phyloP scores from a whole-genome alignment of 768 basidiomycete genomes.

The Suillus bovinus region DNA sequence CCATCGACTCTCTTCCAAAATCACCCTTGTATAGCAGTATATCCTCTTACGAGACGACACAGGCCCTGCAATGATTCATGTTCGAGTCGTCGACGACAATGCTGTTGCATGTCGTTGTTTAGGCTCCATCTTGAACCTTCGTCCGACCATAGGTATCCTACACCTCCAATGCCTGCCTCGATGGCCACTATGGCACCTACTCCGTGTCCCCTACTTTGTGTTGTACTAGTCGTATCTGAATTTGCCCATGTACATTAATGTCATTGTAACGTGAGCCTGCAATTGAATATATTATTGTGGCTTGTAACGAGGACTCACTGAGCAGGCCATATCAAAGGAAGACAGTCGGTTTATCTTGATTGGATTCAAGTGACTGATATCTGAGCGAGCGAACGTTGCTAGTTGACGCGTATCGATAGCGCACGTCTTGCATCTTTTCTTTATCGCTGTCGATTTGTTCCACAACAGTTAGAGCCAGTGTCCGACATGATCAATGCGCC shows the following conservation, averaged over 20 bases:
- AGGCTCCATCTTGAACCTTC: constrained; percentile 76
- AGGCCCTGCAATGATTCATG: constrained; percentile 22
- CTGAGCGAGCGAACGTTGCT: background rate
- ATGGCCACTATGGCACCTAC: constrained; percentile 32
- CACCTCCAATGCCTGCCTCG: constrained; percentile 31
- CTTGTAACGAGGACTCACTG: background rate
- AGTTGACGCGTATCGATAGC: background rate
- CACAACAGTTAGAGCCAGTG: background rate
- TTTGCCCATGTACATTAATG: too few relatives aligned
- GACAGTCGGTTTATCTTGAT: background rate
- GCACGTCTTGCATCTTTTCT: background rate
- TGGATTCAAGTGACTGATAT: background rate
- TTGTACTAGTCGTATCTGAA: constrained; percentile 78
- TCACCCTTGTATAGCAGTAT: constrained; percentile 24
- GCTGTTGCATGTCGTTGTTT: constrained; percentile 39
- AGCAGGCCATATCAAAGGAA: background rate
- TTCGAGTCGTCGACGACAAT: constrained; percentile 18
- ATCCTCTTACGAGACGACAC: constrained; percentile 26
- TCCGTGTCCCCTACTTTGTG: constrained; percentile 59
- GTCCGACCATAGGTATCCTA: background rate
- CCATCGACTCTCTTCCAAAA: constrained; percentile 28
- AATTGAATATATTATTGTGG: background rate
- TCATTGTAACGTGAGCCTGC: background rate
- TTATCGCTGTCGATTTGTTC: background rate
- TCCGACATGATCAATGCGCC: background rate